phyloP scores from a whole-genome alignment of 148 eudicot genomes.

The Diospyros kaki region DNA sequence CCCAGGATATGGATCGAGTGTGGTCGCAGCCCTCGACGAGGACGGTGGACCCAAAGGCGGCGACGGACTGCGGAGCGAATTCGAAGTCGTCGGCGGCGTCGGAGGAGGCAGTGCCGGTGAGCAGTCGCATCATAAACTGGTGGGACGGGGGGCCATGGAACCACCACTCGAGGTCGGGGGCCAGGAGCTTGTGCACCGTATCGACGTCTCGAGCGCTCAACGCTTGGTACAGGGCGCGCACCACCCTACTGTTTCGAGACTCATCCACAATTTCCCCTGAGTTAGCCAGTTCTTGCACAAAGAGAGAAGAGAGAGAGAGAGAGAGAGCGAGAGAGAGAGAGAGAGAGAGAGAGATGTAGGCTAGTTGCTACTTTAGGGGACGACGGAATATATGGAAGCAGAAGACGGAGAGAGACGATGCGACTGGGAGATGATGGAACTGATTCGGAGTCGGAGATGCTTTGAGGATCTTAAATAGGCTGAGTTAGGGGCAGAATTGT shows the following conservation, averaged over 20 bases:
- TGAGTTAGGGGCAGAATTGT: too few species aligned
- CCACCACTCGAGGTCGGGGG: slow-evolving; percentile 75
- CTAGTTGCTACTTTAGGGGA: too few species aligned
- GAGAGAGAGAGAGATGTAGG: too few species aligned
- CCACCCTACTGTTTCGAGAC: slow-evolving; percentile 33
- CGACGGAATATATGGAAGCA: too few species aligned
- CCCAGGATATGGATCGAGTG: slow-evolving; percentile 52
- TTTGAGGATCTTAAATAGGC: too few species aligned
- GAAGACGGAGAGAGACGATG: too few species aligned
- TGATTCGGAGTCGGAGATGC: too few species aligned
- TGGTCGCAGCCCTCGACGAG: slow-evolving; percentile 64
- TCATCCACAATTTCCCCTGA: slow-evolving; percentile 18
- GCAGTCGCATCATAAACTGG: slow-evolving; percentile 69
- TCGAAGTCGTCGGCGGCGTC: slow-evolving; percentile 16
- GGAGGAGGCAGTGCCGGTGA: slow-evolving; percentile 36
- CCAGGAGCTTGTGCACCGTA: slow-evolving; percentile 46
- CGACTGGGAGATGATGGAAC: too few species aligned
- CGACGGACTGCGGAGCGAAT: slow-evolving; percentile 39
- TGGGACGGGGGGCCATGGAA: slow-evolving; percentile 77
- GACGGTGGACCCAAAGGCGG: slow-evolving; percentile 44
- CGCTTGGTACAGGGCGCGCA: slow-evolving; percentile 55
- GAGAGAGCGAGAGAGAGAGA: background rate
- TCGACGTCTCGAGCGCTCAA: slow-evolving; percentile 46
- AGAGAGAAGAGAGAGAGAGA: background rate
- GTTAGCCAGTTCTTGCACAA: slow-evolving; percentile 47